Evolutionary conservation across 176 grass and related monocot genomes (phyloP).

Genomic region (Bonia amplexicaulis): DNA sequence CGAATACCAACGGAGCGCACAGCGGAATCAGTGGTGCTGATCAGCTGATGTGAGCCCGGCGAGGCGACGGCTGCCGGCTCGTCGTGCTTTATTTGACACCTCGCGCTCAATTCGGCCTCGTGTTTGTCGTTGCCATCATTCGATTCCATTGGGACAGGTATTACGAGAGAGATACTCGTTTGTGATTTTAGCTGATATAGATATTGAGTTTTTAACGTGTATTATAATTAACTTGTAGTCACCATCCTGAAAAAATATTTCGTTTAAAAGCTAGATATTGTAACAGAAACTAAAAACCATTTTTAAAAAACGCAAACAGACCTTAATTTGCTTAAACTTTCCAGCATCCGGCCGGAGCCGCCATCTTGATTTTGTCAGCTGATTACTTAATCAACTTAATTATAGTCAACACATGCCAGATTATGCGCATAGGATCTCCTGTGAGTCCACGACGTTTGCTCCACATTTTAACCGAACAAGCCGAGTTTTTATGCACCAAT

Average conservation of each 20-base stretch:
- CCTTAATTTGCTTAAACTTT: not conserved
- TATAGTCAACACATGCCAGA: not conserved
- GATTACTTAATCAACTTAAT: not conserved
- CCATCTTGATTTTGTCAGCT: not conserved
- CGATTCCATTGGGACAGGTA: no score
- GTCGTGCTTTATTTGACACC: constrained; percentile 23
- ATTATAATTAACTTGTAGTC: no score
- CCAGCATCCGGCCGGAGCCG: not conserved
- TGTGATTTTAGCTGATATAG: no score
- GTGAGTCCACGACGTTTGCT: not conserved
- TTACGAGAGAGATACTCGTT: no score
- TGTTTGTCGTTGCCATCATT: constrained; percentile 20
- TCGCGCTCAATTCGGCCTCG: not conserved
- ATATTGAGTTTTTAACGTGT: no score
- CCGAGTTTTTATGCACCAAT: not conserved
- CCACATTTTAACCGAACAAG: no score
- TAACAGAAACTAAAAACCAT: no score
- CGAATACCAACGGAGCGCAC: constrained; percentile 6
- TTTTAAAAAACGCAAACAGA: no score
- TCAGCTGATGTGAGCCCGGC: constrained; percentile 25
- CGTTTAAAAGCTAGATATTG: no score
- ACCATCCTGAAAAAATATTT: no score
- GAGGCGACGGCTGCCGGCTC: constrained; percentile 35
- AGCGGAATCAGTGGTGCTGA: not conserved
- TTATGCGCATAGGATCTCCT: not conserved